A percentile compares a stretch with the other conserved stretches of the same genome.
Conservation (phyloP, 2,329 filamentous ascomycete species). For the Penicillium italicum region DNA sequence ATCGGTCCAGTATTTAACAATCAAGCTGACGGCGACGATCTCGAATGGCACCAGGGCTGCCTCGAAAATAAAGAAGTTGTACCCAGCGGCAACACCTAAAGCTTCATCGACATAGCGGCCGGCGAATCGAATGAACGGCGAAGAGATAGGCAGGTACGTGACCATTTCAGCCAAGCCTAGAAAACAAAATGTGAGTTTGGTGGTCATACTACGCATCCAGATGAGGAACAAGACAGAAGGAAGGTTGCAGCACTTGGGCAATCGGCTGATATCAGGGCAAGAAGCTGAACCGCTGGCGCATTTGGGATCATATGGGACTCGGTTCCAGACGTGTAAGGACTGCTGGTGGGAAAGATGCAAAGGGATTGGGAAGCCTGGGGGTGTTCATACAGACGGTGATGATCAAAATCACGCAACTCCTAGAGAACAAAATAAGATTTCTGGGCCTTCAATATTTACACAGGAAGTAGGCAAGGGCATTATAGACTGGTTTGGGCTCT, state of each 20-base stretch:
- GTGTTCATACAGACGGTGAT: constrained; percentile 45
- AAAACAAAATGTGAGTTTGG: constrained; percentile 17
- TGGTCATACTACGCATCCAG: constrained; percentile 1
- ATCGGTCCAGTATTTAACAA: constrained; percentile 51
- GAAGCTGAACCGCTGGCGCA: background rate
- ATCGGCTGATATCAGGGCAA: background rate
- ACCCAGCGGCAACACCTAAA: constrained; percentile 47
- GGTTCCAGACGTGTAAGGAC: background rate
- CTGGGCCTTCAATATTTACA: constrained; percentile 8
- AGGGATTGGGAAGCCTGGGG: background rate
- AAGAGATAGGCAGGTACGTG: constrained; percentile 48
- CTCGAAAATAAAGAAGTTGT: constrained; percentile 53
- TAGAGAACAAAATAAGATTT: constrained; percentile 37
- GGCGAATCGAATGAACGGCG: constrained; percentile 47
- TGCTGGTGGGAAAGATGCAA: constrained; percentile 11
- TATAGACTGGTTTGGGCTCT: constrained; percentile 5
- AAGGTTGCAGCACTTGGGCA: background rate
- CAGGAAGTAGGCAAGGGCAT: background rate
- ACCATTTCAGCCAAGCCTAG: constrained; percentile 50
- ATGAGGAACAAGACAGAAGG: background rate
- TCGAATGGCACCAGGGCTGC: constrained; percentile 52
- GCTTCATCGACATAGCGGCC: constrained; percentile 49
- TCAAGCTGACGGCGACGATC: constrained; percentile 50
- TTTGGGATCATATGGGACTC: constrained; percentile 2
- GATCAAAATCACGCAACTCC: constrained; percentile 45